Evolutionary conservation across 2,329 filamentous ascomycete species (phyloP).

Genomic region (Karstenula rhodostoma): DNA sequence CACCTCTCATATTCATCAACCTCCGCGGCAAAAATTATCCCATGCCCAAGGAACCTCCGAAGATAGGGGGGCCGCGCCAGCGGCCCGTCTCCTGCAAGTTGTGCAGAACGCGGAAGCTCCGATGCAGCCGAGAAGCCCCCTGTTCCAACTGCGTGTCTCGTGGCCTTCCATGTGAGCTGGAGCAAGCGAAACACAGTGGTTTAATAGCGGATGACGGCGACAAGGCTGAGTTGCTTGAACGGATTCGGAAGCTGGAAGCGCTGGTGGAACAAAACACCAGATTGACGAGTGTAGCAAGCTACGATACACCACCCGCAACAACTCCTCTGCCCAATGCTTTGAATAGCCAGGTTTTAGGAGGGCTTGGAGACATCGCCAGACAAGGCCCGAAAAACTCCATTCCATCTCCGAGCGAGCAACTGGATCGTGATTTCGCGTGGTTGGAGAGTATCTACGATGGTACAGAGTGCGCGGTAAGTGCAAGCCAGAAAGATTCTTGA

Average conservation of each 20-base stretch:
- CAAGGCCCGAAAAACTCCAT: background rate
- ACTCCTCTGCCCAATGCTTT: background rate
- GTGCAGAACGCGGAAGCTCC: slow-evolving; percentile 37
- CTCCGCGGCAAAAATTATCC: background rate
- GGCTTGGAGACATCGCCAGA: background rate
- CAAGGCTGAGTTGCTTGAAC: slow-evolving; percentile 23
- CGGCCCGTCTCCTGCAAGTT: slow-evolving; percentile 35
- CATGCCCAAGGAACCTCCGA: slow-evolving; percentile 25
- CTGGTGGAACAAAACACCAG: slow-evolving; percentile 14
- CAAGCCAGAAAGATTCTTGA: no score
- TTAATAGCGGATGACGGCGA: slow-evolving; percentile 4
- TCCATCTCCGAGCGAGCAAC: slow-evolving; percentile 14
- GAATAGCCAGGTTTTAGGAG: background rate
- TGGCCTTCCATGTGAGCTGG: slow-evolving; percentile 26
- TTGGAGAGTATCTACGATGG: slow-evolving; percentile 26
- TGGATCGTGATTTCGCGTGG: slow-evolving; percentile 25
- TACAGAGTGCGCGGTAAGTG: slow-evolving; percentile 17
- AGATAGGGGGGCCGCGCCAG: slow-evolving; percentile 18
- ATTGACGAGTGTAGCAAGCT: background rate
- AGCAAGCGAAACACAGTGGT: background rate
- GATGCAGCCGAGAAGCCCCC: slow-evolving; percentile 35
- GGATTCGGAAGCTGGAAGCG: slow-evolving; percentile 25
- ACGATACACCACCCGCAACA: background rate
- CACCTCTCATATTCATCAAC: background rate
- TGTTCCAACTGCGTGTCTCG: slow-evolving; percentile 38